Evolutionary conservation across 352 stramenopile genomes (phyloP).

Genomic region (Globisporangium viniferum): DNA sequence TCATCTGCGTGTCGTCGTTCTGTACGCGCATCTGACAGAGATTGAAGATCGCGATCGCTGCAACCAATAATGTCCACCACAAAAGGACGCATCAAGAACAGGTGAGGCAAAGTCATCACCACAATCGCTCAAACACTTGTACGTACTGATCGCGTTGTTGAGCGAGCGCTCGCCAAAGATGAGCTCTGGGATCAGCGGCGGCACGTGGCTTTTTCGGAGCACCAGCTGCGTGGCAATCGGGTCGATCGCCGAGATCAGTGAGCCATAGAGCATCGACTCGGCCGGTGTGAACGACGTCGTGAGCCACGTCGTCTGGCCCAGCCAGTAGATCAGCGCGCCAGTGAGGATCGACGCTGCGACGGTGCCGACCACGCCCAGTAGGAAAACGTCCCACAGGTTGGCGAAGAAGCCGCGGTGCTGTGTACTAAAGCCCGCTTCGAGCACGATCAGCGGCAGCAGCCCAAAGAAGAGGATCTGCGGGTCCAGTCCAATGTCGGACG

Average conservation of each 20-base stretch:
- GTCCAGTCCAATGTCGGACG: conserved; percentile 42
- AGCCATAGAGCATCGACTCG: conserved; percentile 88
- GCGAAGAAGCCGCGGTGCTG: conserved; percentile 60
- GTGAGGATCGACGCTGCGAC: conserved; percentile 50
- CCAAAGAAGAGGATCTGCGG: conserved; percentile 65
- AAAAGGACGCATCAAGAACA: background rate
- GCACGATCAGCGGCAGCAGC: conserved; percentile 59
- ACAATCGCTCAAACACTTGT: background rate
- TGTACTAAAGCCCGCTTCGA: conserved; percentile 63
- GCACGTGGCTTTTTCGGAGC: conserved; percentile 81
- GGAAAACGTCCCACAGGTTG: conserved; percentile 43
- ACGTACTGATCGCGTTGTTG: conserved; percentile 81
- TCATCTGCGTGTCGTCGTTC: conserved; percentile 39
- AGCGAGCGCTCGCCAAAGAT: conserved; percentile 92
- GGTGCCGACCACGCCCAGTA: conserved; percentile 47
- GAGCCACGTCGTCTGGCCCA: conserved; percentile 32
- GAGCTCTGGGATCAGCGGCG: conserved; percentile 89
- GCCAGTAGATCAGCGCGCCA: conserved; percentile 38
- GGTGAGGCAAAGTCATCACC: background rate
- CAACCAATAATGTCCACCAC: background rate
- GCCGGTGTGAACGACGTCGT: conserved; percentile 71
- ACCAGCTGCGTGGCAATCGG: conserved; percentile 89
- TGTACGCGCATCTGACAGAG: conserved; percentile 64
- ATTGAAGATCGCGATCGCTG: conserved; percentile 77
- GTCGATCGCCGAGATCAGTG: conserved; percentile 91